These are phyloP conservation scores for Cystobasidium tubakii DNA, from an alignment of 768 basidiomycete genomes.

Conservation along the genomic window DNA sequence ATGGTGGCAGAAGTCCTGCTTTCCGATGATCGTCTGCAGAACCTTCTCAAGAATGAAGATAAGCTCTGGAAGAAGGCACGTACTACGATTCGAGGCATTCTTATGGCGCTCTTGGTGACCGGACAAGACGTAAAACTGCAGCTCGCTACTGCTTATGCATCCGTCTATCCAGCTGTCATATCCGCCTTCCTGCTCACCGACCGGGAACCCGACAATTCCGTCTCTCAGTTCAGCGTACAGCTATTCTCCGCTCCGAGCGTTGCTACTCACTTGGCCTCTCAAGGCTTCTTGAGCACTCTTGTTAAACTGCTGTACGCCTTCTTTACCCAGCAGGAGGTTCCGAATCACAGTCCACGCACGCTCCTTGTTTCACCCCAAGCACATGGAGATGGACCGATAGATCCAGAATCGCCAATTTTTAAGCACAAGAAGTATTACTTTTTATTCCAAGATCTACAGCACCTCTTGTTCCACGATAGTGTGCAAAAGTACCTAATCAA, in stretches of 20 bases:
- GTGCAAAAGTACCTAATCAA: conserved; percentile 73
- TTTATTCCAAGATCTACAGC: conserved; percentile 65
- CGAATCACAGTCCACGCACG: conserved; percentile 52
- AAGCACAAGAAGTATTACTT: conserved; percentile 94
- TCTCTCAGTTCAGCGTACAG: conserved; percentile 87
- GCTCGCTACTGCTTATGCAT: conserved; percentile 8
- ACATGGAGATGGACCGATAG: conserved; percentile 52
- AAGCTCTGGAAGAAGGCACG: conserved; percentile 49
- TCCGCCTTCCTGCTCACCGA: conserved; percentile 88
- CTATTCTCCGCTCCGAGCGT: conserved; percentile 87
- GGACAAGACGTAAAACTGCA: conserved; percentile 40
- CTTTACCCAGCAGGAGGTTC: conserved; percentile 82
- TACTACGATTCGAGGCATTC: conserved; percentile 46
- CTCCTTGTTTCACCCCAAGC: conserved; percentile 53
- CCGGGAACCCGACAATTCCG: conserved; percentile 87
- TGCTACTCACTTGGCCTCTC: conserved; percentile 67
- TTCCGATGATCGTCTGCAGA: conserved; percentile 1
- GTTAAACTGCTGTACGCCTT: conserved; percentile 80
- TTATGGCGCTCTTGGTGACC: conserved; percentile 42
- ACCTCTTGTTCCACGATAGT: conserved; percentile 59
- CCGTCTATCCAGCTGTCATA: conserved; percentile 74
- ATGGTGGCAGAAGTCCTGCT: conserved; percentile 26
- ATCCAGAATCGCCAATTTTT: conserved; percentile 80
- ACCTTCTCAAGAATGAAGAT: conserved; percentile 45
- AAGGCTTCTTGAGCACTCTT: conserved; percentile 67